Evolutionary conservation across 192 early-diverging fungal genomes (phyloP), one percentile per base, ranked within the genome.

Genomic region (Podila epicladia): DNA sequence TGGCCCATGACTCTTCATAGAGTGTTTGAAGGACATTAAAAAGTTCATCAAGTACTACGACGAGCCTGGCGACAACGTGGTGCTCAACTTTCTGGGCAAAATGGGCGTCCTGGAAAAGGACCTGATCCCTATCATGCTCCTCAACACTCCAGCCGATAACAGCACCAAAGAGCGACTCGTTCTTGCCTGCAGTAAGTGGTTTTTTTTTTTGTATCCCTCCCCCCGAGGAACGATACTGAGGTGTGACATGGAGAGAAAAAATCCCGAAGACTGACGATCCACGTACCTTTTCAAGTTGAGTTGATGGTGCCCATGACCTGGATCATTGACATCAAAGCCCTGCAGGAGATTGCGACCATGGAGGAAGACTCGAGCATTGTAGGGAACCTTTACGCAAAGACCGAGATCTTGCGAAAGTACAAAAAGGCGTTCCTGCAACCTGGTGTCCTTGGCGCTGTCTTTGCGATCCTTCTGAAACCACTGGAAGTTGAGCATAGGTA

Each of bases 291-390:
- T 29, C 13, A 82, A 90, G 92, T 95, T 12, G 95, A 98, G 75
- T 67, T 98, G 37, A 85, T 98, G 49, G 94, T 96, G 33, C 94
- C 95, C 0, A 84, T 97, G 86, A 98, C 97, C 0, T 96, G 95
- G 97, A 92, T 93, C 62, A 80, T 94, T 58, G 88, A 89, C 57
- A 77, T 85, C 28, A 85, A 87, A 35, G 82, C 84, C 0, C 64
- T 70, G 2, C 75, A 85, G 22, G 67, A 72, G 13, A 63, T 86
- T 31, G 79, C 80, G 1, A 71, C 65, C 11, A 82, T 82, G 19
- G 67, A 82, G 20, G 61, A 82, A 17, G 83, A 84, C 41, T 57
- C 68, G 3, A 85, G 82, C 17, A 35, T 91, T 35, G 83, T 80
- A 3, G 77, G 77, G 5, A 80, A 80, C 62, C 49, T 80, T 29